Percentiles rank a stretch among this genome's conserved stretches.
phyloP scores from a whole-genome alignment of 106 monocot genomes.

The Narthecium ossifragum region DNA sequence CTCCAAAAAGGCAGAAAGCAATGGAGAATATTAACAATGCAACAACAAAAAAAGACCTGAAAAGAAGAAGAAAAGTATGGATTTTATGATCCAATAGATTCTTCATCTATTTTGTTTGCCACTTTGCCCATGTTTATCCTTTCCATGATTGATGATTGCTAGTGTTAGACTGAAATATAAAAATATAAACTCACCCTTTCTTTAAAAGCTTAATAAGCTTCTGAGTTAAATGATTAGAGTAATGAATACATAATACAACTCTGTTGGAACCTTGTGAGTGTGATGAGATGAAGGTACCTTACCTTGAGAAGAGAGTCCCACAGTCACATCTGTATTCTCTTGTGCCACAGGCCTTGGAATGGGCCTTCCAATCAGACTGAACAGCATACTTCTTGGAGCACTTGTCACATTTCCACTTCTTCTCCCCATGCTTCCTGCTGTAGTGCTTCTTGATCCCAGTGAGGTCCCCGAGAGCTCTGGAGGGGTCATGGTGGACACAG shows the following conservation, averaged over 20 bases:
- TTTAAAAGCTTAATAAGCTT: no score
- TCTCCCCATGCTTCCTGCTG: slow-evolving; percentile 70
- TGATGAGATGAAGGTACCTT: background rate
- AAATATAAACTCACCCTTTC: no score
- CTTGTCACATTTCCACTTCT: slow-evolving; percentile 73
- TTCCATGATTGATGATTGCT: no score
- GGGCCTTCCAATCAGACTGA: slow-evolving; percentile 66
- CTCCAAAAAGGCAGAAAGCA: slow-evolving; percentile 10
- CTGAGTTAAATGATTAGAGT: background rate
- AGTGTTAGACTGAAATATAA: no score
- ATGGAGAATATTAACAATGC: no score
- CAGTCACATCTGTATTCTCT: slow-evolving; percentile 61
- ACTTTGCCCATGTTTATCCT: no score
- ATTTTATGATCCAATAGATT: no score
- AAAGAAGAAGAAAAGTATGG: no score
- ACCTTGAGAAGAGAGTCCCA: slow-evolving; percentile 67
- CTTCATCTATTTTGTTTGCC: no score
- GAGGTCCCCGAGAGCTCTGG: slow-evolving; percentile 57
- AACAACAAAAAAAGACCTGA: no score
- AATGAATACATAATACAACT: background rate
- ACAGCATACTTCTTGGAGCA: slow-evolving; percentile 75
- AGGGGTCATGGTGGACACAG: slow-evolving; percentile 57
- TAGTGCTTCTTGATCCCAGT: slow-evolving; percentile 73
- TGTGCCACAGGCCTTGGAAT: slow-evolving; percentile 59
- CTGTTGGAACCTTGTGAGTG: background rate